A percentile compares a stretch with the other conserved stretches of the same genome.
Conservation (phyloP, 768 basidiomycete species). For the Podaxis sp. region DNA sequence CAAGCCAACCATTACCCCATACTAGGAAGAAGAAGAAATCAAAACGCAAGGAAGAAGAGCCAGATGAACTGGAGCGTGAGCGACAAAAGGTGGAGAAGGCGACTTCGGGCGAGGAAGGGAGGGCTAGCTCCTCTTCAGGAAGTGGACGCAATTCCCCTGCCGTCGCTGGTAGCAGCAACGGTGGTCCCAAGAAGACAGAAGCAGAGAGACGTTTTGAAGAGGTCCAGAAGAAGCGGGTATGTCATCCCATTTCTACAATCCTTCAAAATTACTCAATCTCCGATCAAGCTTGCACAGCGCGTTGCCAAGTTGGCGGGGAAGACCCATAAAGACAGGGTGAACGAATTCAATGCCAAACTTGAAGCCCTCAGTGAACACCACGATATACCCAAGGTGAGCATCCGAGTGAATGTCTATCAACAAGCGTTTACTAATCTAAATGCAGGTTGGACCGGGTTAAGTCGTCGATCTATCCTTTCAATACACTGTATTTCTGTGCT, state of each 20-base stretch:
- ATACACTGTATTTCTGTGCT: slow-evolving; percentile 17
- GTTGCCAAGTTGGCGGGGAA: slow-evolving; percentile 78
- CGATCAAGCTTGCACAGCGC: slow-evolving; percentile 62
- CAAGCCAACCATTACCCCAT: slow-evolving; percentile 8
- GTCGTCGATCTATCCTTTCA: slow-evolving; percentile 17
- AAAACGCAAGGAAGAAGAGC: slow-evolving; percentile 52
- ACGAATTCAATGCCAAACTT: slow-evolving; percentile 84
- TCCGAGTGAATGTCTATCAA: slow-evolving; percentile 7
- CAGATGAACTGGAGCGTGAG: slow-evolving; percentile 43
- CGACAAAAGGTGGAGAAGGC: slow-evolving; percentile 49
- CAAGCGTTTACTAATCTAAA: slow-evolving; percentile 14
- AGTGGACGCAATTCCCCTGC: slow-evolving; percentile 66
- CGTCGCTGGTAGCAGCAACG: slow-evolving; percentile 40
- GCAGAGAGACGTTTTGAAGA: slow-evolving; percentile 89
- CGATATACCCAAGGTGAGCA: slow-evolving; percentile 83
- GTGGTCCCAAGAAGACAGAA: slow-evolving; percentile 70
- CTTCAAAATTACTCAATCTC: slow-evolving; percentile 5
- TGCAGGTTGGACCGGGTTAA: slow-evolving; percentile 87
- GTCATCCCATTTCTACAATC: slow-evolving; percentile 24
- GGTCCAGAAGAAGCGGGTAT: slow-evolving; percentile 77
- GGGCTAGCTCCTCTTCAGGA: slow-evolving; percentile 45
- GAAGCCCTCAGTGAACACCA: slow-evolving; percentile 91
- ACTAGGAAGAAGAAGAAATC: slow-evolving; percentile 79
- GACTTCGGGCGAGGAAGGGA: slow-evolving; percentile 43
- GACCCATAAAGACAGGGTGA: slow-evolving; percentile 93